These are phyloP conservation scores for Rhynchosporium agropyri DNA, from an alignment of 2,329 filamentous ascomycete genomes.

Conservation along the genomic window DNA sequence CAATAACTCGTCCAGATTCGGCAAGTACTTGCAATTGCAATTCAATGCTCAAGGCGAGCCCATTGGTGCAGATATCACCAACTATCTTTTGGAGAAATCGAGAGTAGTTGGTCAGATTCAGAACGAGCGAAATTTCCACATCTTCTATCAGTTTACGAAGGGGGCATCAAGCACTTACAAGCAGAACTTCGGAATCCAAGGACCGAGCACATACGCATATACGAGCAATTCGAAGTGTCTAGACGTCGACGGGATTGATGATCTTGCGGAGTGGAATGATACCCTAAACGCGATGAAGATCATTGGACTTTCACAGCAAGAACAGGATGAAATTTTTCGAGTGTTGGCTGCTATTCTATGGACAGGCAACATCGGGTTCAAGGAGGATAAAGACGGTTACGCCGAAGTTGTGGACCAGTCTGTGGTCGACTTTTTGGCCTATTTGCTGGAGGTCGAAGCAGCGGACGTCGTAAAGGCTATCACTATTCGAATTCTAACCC, in stretches of 20 bases:
- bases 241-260: slow-evolving; percentile 92
- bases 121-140: slow-evolving; percentile 98
- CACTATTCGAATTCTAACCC: slow-evolving; percentile 82
- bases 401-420: slow-evolving; percentile 85
- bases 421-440: slow-evolving; percentile 92
- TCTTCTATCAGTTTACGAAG: slow-evolving; percentile 99
- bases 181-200: slow-evolving; percentile 86
- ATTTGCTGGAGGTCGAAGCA: slow-evolving; percentile 85
- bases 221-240: slow-evolving; percentile 93
- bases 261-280: slow-evolving; percentile 84
- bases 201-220: slow-evolving; percentile 90
- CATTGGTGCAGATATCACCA: slow-evolving; percentile 95
- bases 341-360: slow-evolving; percentile 91
- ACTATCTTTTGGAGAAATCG: slow-evolving; percentile 94
- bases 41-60: slow-evolving; percentile 93
- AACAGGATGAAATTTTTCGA: slow-evolving; percentile 96
- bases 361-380: slow-evolving; percentile 92
- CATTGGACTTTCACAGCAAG: slow-evolving; percentile 83
- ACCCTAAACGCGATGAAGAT: slow-evolving; percentile 93
- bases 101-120: slow-evolving; percentile 92
- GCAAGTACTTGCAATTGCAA: slow-evolving; percentile 96
- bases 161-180: slow-evolving; percentile 85
- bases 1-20: slow-evolving; percentile 98
- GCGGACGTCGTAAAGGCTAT: slow-evolving; percentile 82
- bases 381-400: slow-evolving; percentile 86